phyloP scores from a whole-genome alignment of 225 moss, liverwort and hornwort species.

The Sphagnum contortum region DNA sequence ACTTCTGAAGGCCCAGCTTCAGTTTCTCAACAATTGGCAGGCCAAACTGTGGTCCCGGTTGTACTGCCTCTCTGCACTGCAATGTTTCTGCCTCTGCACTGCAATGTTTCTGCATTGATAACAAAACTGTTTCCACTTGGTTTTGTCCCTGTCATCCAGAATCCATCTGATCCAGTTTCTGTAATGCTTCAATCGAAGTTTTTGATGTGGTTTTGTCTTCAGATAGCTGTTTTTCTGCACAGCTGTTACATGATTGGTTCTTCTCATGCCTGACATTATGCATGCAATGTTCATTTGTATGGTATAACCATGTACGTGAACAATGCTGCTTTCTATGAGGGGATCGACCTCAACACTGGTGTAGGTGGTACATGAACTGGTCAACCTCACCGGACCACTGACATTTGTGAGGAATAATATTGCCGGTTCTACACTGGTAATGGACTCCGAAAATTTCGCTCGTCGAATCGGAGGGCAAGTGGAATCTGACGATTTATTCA shows the following conservation, averaged over 20 bases:
- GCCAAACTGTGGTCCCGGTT: constrained; percentile 98
- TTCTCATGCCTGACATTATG: neutral
- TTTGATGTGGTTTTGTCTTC: no score
- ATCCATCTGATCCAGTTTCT: no score
- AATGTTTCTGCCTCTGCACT: constrained; percentile 27
- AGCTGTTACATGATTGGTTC: neutral
- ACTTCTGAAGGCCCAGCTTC: constrained; percentile 94
- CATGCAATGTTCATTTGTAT: constrained; percentile 45
- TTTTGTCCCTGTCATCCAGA: neutral
- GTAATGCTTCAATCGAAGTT: no score
- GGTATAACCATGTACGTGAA: constrained; percentile 89
- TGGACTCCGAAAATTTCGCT: no score
- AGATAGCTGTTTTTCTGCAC: no score
- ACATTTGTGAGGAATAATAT: no score
- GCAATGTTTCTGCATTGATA: no score
- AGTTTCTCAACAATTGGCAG: constrained; percentile 94
- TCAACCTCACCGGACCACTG: no score
- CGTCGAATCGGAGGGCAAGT: no score
- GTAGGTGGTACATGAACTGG: no score
- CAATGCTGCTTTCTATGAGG: constrained; percentile 85
- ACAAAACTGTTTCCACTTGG: neutral
- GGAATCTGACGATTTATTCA: no score
- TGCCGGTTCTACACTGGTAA: no score
- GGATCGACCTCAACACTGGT: constrained; percentile 72
- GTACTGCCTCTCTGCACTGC: constrained; percentile 79